phyloP scores from a whole-genome alignment of 305 asterid species.

The Solanum hybrid region DNA sequence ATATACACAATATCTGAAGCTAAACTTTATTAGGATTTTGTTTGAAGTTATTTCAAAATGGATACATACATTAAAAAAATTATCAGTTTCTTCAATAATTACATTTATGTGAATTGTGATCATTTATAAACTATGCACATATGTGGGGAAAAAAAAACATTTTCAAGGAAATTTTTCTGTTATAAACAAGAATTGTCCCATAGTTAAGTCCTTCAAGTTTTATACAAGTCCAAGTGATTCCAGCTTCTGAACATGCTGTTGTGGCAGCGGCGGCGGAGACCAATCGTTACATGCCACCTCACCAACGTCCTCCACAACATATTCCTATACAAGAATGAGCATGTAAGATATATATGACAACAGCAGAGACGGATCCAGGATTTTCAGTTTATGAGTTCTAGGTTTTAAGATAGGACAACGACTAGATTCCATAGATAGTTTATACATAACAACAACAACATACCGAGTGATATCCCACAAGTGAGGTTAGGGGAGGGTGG shows the following conservation, averaged over 20 bases:
- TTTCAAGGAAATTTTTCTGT: background rate
- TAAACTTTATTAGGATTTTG: background rate
- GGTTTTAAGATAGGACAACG: background rate
- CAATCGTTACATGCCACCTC: conserved; percentile 63
- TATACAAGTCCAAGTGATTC: conserved; percentile 80
- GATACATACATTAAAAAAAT: background rate
- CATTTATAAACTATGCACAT: background rate
- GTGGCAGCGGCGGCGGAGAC: conserved; percentile 76
- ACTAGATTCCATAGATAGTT: background rate
- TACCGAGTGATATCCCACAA: background rate
- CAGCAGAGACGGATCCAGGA: background rate
- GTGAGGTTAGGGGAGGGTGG: background rate
- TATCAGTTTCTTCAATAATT: background rate
- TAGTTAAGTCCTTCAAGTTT: background rate
- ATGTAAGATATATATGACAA: background rate
- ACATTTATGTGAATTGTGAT: background rate
- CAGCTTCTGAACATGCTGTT: conserved; percentile 74
- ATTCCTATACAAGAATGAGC: conserved; percentile 32
- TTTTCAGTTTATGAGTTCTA: background rate
- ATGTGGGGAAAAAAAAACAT: background rate
- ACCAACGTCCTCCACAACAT: conserved; percentile 92
- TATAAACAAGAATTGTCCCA: background rate
- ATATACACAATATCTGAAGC: background rate
- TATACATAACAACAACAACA: background rate
- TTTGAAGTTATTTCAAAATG: background rate